Base-by-base conservation (phyloP, 805 yeast genomes). In the Wickerhamiella galacta region DNA sequence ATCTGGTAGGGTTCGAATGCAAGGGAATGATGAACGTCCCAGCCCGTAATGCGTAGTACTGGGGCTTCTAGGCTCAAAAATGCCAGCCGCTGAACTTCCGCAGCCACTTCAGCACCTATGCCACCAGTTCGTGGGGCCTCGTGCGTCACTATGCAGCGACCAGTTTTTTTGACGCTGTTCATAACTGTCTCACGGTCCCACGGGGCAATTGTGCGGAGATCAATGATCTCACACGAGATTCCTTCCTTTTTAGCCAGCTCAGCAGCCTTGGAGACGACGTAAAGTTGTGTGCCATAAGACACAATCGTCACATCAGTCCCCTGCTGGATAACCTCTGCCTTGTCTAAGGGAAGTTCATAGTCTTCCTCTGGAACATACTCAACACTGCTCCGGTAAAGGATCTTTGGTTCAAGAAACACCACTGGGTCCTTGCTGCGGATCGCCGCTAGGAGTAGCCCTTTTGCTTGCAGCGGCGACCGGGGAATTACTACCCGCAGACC, bases 11-110 rank as follows among this genome's bases (percentile, higher is more conserved):
- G 90, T 67, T 83, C 95, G 57, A 80, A 71, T 60, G 93, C 90
- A 53, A 83, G 78, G 40, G 95, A 92, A 44, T 93, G 81, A 61
- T 93, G 94, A n/a, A 81, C 92, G 65, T 83, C 95, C 60, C 93
- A 82, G 57, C 94, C 95, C 34, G 95, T 80, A 47, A 81, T 77
- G 70, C 95, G 76, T 63, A 78, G 83, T 41, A 82, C 77, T 45
- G 95, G 95, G 38, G 94, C 82, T 61, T 83, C 95, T 54, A 83
- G 68, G 65, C 78, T 73, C 55, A 83, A 87, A 44, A 83, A 82
- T 35, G 87, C 93, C 57, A 78, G 87, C 61, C 82, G 93, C 83
- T 83, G 82, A 48, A 83, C 68, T 61, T 81, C 93, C 38, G 95
- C 95, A 53, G 85, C 74, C 47, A 83, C 75, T 65, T 83, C 95